Evolutionary conservation across 345 rosid species (phyloP).

Genomic region (Hibiscus syriacus): DNA sequence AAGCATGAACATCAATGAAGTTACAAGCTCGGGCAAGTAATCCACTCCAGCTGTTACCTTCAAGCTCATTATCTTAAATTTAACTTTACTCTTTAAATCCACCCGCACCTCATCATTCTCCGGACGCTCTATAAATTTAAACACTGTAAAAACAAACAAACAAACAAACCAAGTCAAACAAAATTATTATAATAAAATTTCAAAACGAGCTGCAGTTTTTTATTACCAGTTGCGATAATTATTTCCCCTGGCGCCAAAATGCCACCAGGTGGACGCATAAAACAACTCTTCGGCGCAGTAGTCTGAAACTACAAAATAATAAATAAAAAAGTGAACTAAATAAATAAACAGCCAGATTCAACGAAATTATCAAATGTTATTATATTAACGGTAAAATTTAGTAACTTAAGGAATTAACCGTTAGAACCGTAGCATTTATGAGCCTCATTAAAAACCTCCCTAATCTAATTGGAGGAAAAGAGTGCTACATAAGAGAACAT

Average conservation of each 20-base stretch:
- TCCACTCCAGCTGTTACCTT: slow-evolving; percentile 78
- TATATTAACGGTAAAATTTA: neutral
- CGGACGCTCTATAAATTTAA: slow-evolving; percentile 92
- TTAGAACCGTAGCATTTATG: no score
- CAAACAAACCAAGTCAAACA: neutral
- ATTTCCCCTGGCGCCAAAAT: slow-evolving; percentile 86
- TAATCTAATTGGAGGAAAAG: no score
- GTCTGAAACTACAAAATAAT: slow-evolving; percentile 67
- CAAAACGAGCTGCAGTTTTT: neutral
- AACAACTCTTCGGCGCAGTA: slow-evolving; percentile 93
- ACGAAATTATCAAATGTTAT: neutral
- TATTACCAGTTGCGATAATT: slow-evolving; percentile 72
- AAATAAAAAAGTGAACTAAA: neutral
- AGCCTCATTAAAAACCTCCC: no score
- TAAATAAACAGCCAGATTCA: neutral
- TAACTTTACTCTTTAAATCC: slow-evolving; percentile 78
- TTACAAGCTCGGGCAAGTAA: slow-evolving; percentile 92
- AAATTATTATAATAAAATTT: neutral
- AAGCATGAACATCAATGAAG: slow-evolving; percentile 10
- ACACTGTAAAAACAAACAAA: slow-evolving; percentile 34
- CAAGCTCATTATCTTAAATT: slow-evolving; percentile 94
- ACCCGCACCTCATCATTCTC: slow-evolving; percentile 72
- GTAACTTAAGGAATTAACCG: neutral
- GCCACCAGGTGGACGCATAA: slow-evolving; percentile 94
- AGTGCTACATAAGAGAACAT: no score